Base-by-base conservation (phyloP, 1,284 basidiomycete genomes). In the Ustilago sp. region DNA sequence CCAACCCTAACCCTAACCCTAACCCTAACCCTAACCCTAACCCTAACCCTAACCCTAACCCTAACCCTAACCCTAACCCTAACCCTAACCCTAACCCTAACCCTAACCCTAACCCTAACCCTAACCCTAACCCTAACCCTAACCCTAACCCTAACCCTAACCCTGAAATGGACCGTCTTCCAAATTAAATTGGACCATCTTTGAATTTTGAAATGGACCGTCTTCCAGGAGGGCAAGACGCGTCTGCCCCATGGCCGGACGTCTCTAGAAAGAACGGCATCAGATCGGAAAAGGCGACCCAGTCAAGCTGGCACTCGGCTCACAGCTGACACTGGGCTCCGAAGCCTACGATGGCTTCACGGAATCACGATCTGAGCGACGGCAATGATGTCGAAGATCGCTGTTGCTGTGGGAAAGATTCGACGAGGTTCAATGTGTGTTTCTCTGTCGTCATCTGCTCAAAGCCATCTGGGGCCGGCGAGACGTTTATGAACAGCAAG, bases 401-500 rank as follows among this genome's bases (percentile, higher is more conserved):
- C n/a, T 66, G 35, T 28, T 66, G 2, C 35, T 59, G 36, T 66
- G 63, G 63, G 63, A 66, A 32, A 39, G 45, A 2, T 60, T 66
- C 23, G 63, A 56, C 28, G 57, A 60, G 53, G 43, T 41, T n/a
- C 63, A 66, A 43, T 66, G 63, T 52, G 8, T 66, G 43, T 59
- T 66, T 11, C 59, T 67, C 15, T 60, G 52, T 31, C 64, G 58
- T 15, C 58, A 67, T 35, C 36, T 67, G 19, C 52, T 67, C 36
- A 67, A 67, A 41, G 64, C 64, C 28, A 55, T 67, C 0, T 67
- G 58, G 58, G 58, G 56, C 9, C 32, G 59, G 32, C 58, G 64
- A 15, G 64, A 60, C 34, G 48, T 67, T 8, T 67, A 67, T 47
- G 58, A 67, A 38, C 39, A 60, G 32, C 52, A 56, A 7, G 11